A percentile compares a stretch with the other conserved stretches of the same genome.
Conservation (phyloP, 768 basidiomycete species). For the Pseudohyphozyma bogoriensis region DNA sequence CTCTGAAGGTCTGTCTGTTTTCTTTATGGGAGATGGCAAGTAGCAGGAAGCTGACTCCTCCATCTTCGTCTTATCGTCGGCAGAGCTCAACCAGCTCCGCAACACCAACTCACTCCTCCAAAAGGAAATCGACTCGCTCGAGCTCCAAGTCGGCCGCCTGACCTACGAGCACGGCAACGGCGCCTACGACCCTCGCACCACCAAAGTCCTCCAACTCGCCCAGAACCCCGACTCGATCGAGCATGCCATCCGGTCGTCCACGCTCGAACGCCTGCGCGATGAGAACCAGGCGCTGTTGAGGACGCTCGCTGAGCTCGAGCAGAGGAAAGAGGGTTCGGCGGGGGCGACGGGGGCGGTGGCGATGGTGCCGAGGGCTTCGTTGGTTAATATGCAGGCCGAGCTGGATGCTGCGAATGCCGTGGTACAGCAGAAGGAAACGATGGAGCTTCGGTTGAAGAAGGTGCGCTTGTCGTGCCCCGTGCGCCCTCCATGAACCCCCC, state of each 20-base stretch:
- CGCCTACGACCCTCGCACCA: slow-evolving; percentile 29
- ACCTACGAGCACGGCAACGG: slow-evolving; percentile 30
- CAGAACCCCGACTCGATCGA: slow-evolving; percentile 79
- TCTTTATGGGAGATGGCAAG: neutral
- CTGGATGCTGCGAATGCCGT: slow-evolving; percentile 63
- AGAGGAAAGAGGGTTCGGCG: slow-evolving; percentile 6
- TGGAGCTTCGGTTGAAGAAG: slow-evolving; percentile 65
- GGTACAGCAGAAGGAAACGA: slow-evolving; percentile 64
- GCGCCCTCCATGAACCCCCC: neutral
- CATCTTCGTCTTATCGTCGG: too few species aligned
- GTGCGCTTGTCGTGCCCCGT: slow-evolving; percentile 39
- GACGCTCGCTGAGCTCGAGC: slow-evolving; percentile 41
- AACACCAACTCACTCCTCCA: slow-evolving; percentile 21
- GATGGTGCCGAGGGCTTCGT: slow-evolving; percentile 30
- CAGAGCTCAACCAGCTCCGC: slow-evolving; percentile 24
- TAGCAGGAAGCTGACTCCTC: neutral
- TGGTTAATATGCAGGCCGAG: slow-evolving; percentile 59
- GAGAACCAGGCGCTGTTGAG: slow-evolving; percentile 78
- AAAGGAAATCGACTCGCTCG: slow-evolving; percentile 26
- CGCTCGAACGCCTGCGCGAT: slow-evolving; percentile 59
- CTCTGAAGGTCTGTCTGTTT: slow-evolving; percentile 7
- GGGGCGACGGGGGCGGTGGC: slow-evolving; percentile 8
- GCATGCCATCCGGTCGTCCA: slow-evolving; percentile 62
- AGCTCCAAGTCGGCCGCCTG: slow-evolving; percentile 27
- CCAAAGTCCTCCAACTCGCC: slow-evolving; percentile 29